phyloP scores from a whole-genome alignment of 2,329 filamentous ascomycete species.

The Grosmannia penicillata region DNA sequence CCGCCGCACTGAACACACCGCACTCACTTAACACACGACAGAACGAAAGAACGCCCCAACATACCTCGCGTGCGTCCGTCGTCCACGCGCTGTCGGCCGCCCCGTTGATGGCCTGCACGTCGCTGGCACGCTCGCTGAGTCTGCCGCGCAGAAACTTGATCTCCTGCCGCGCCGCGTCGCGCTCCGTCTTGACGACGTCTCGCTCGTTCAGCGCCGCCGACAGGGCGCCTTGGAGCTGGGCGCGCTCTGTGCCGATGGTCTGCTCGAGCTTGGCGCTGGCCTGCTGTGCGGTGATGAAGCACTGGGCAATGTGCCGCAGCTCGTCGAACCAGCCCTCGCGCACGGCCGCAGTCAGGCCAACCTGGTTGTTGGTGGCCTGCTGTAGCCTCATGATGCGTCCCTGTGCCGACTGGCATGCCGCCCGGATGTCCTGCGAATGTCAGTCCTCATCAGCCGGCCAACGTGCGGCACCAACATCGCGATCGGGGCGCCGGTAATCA shows the following conservation, averaged over 20 bases:
- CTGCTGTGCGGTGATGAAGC: constrained; percentile 10
- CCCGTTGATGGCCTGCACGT: not conserved
- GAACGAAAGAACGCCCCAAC: too few relatives aligned
- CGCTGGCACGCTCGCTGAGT: constrained; percentile 1
- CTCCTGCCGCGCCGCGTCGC: constrained; percentile 5
- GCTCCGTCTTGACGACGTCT: constrained; percentile 3
- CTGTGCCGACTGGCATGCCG: constrained; percentile 9
- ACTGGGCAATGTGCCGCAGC: constrained; percentile 9
- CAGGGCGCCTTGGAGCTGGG: constrained; percentile 7
- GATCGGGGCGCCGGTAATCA: too few relatives aligned
- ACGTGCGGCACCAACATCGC: too few relatives aligned
- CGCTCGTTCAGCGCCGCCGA: constrained; percentile 7
- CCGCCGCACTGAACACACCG: too few relatives aligned
- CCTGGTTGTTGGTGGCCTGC: constrained; percentile 9
- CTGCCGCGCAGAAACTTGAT: constrained; percentile 5
- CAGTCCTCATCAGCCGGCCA: too few relatives aligned
- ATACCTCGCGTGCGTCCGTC: not conserved
- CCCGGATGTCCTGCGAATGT: constrained; percentile 8
- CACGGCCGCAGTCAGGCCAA: constrained; percentile 5
- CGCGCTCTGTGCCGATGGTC: constrained; percentile 6
- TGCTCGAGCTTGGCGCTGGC: constrained; percentile 8
- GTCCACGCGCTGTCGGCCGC: not conserved
- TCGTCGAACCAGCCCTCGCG: constrained; percentile 8
- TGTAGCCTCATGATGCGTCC: constrained; percentile 11
- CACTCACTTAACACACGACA: too few relatives aligned